These are phyloP conservation scores for Phialocephala subalpina DNA, from an alignment of 2,329 filamentous ascomycete genomes.

Conservation along the genomic window DNA sequence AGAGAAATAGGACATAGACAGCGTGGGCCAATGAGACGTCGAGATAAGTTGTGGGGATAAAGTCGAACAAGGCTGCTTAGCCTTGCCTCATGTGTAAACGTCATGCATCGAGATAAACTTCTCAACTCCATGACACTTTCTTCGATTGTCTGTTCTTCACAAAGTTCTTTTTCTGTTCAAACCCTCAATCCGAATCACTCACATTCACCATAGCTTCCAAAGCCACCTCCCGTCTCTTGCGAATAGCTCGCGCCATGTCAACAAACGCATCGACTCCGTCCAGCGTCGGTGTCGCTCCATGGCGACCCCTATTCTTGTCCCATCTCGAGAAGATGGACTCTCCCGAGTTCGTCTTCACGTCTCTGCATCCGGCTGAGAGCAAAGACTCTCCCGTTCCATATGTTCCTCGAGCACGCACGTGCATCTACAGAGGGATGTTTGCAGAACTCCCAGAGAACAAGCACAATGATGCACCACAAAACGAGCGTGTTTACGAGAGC, in stretches of 20 bases:
- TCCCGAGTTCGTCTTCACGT: slow-evolving; percentile 51
- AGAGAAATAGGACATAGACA: background rate
- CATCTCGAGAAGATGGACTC: slow-evolving; percentile 47
- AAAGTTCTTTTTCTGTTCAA: slow-evolving; percentile 1
- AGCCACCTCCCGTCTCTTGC: slow-evolving; percentile 37
- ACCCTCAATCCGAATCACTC: slow-evolving; percentile 6
- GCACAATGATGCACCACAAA: slow-evolving; percentile 75
- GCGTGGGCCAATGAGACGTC: background rate
- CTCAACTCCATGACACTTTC: slow-evolving; percentile 2
- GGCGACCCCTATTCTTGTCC: slow-evolving; percentile 44
- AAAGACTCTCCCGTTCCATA: slow-evolving; percentile 47
- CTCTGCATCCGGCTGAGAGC: slow-evolving; percentile 50
- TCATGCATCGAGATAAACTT: slow-evolving; percentile 9
- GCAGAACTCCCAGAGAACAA: slow-evolving; percentile 74
- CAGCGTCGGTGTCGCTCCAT: slow-evolving; percentile 41
- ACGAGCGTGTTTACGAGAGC: slow-evolving; percentile 75
- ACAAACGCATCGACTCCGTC: slow-evolving; percentile 36
- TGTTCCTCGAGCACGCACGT: slow-evolving; percentile 72
- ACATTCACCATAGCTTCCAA: slow-evolving; percentile 42
- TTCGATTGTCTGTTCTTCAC: background rate
- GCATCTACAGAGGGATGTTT: slow-evolving; percentile 88
- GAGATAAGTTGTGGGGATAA: background rate
- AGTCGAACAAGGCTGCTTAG: slow-evolving; percentile 6
- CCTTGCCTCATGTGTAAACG: slow-evolving; percentile 14
- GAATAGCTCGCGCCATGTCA: slow-evolving; percentile 43